Conservation (phyloP, 148 eudicot species). For the Selenicereus undatus region DNA sequence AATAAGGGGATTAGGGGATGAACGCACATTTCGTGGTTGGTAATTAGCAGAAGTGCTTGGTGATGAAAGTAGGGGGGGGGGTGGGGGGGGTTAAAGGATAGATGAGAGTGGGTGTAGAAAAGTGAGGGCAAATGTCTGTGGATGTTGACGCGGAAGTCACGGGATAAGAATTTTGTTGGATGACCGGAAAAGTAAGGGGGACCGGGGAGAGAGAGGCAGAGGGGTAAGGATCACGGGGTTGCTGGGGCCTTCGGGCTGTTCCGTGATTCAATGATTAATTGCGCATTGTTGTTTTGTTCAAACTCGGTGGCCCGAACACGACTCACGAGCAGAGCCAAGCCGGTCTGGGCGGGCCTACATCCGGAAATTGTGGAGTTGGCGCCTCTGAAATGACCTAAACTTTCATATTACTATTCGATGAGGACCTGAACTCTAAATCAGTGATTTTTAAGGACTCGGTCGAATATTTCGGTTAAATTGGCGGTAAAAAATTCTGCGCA, state of each 20-base stretch:
- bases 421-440: too few relatives aligned
- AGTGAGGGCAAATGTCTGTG: neutral
- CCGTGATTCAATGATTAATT: neutral
- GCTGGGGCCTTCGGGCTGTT: too few relatives aligned
- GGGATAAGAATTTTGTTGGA: neutral
- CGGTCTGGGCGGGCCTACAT: neutral
- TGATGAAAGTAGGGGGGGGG: neutral
- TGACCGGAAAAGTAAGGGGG: neutral
- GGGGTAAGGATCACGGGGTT: neutral
- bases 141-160: neutral
- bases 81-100: neutral
- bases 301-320: neutral
- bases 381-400: too few relatives aligned
- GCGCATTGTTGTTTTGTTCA: neutral
- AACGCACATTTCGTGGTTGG: neutral
- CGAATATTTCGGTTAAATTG: too few relatives aligned
- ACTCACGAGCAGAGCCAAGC: neutral
- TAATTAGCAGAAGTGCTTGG: neutral
- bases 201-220: neutral
- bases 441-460: too few relatives aligned
- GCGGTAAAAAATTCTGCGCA: too few relatives aligned
- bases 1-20: neutral
- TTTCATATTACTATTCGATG: too few relatives aligned
- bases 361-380: neutral
- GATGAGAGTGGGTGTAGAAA: conserved; percentile 4